Percentiles rank a stretch among this genome's conserved stretches.
These are phyloP conservation scores for Fusarium robinianum DNA, from an alignment of 2,329 filamentous ascomycete genomes.

Conservation along the genomic window DNA sequence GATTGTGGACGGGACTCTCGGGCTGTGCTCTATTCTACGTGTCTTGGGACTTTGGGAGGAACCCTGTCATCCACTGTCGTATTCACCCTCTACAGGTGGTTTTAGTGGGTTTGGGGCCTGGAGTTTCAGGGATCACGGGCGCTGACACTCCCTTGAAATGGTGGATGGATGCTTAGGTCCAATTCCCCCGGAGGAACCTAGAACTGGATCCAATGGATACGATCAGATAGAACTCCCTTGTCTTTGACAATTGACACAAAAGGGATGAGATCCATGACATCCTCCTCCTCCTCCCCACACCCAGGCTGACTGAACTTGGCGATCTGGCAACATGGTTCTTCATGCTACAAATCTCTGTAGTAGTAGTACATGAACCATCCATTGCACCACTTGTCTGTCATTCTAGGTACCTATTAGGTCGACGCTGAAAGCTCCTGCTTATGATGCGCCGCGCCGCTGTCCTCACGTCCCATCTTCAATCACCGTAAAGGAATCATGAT, in stretches of 20 bases:
- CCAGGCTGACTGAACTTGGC: neutral
- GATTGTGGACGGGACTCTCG: too few species aligned
- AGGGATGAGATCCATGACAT: neutral
- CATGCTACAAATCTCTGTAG: neutral
- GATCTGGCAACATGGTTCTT: slow-evolving; percentile 6
- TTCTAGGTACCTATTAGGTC: slow-evolving; percentile 1
- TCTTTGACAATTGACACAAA: too few species aligned
- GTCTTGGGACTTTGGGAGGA: too few species aligned
- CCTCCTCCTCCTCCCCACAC: slow-evolving; percentile 1
- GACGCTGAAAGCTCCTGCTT: slow-evolving; percentile 6
- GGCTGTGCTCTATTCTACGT: too few species aligned
- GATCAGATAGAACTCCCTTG: slow-evolving; percentile 4
- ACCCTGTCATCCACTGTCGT: too few species aligned
- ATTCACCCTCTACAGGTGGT: too few species aligned
- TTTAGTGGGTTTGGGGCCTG: too few species aligned
- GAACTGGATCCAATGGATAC: too few species aligned
- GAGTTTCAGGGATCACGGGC: too few species aligned
- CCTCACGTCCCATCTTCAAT: slow-evolving; percentile 16
- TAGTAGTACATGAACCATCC: slow-evolving; percentile 2
- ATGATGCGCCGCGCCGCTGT: slow-evolving; percentile 32
- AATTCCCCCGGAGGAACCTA: too few species aligned
- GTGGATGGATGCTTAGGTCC: too few species aligned
- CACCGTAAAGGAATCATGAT: slow-evolving; percentile 36
- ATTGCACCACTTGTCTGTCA: neutral
- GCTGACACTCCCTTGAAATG: too few species aligned